These are phyloP conservation scores for Rhodamnia rubescens DNA, from an alignment of 345 rosid genomes.

Conservation along the genomic window DNA sequence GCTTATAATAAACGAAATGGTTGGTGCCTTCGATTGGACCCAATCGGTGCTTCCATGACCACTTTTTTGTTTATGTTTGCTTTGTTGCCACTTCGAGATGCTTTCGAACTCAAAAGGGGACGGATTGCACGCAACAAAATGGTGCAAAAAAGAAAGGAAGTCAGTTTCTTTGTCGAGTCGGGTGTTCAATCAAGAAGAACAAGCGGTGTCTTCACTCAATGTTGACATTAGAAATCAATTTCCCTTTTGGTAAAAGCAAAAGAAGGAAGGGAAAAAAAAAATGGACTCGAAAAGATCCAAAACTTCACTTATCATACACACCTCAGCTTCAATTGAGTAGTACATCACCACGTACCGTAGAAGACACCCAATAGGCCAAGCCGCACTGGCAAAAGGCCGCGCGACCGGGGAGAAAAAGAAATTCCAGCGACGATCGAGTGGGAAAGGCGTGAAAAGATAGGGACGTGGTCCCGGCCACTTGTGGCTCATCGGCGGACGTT, in stretches of 20 bases:
- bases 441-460: background rate
- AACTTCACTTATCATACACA: background rate
- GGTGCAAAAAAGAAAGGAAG: background rate
- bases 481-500: background rate
- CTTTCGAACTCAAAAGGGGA: background rate
- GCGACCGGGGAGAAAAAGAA: background rate
- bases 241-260: background rate
- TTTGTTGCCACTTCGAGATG: background rate
- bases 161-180: background rate
- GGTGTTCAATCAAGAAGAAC: background rate
- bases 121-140: background rate
- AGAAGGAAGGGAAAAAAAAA: background rate
- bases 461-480: background rate
- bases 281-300: background rate
- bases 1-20: background rate
- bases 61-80: background rate
- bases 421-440: background rate
- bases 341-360: background rate
- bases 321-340: background rate
- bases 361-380: background rate
- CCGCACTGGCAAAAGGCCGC: background rate
- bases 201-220: background rate
- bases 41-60: background rate
- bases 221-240: background rate
- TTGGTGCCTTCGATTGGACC: background rate